Evolutionary conservation across 2,329 filamentous ascomycete species (phyloP), one percentile per base, ranked within the genome.

Genomic region (Exophiala spinifera): DNA sequence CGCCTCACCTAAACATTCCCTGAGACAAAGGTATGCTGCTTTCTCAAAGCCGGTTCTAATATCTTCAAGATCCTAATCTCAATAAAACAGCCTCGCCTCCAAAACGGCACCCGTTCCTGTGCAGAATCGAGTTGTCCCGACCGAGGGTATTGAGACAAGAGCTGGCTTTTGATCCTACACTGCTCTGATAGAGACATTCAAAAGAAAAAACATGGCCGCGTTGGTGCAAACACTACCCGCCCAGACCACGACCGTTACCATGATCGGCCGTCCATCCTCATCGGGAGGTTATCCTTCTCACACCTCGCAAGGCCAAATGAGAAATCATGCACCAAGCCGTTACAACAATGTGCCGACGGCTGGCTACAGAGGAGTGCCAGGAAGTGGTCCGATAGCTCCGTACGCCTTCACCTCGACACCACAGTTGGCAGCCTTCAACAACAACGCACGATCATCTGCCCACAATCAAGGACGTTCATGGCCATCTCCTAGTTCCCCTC

Each of bases 221-320:
- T 79, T 92, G 78, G 86, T 91, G 68, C 89, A 92, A 76, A 84
- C 86, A 59, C 88, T 88, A 69, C 83, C 88, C 66, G 86, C 89
- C 75, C 86, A 89, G 73, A 84, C 85, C 67, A 85, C 87, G 63
- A 80, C 85, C 66, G 85, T 85, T 61, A 87, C 91, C 81, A 84
- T 91, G 66, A 87, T 90, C 71, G 81, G 85, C 65, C 83, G 86
- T 70, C 83, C 86, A 59, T 86, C 87, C 57, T 79, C 83, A 39
- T 80, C 81, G 52, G 80, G 79, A 66, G 80, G 80, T 64, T 82
- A 86, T 56, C 61, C 66, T 49, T 61, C 64, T 17, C 55, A 68
- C 23, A 64, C 66, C 11, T 59, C 67, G 37, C 67, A 70, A 46
- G 61, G 65, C 31, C 62, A 64, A 37, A 65, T 68, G 47, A 59